Evolutionary conservation across 768 basidiomycete genomes (phyloP).

Genomic region (Mycena rebaudengoi): DNA sequence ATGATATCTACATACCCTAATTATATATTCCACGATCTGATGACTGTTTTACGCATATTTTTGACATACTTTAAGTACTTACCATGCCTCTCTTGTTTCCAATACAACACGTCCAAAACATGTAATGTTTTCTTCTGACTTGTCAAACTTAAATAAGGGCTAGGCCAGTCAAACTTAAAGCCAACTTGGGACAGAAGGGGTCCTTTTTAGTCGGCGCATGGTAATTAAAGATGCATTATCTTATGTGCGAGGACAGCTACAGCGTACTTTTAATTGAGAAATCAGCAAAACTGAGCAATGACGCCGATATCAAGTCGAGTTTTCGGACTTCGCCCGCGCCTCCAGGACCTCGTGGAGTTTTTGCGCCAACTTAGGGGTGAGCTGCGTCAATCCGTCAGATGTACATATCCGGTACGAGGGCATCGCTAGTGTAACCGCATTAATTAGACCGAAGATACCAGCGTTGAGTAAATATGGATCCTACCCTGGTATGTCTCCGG

Average conservation of each 20-base stretch:
- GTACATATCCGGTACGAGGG: conserved; percentile 86
- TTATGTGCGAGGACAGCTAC: no score
- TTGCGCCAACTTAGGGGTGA: conserved; percentile 71
- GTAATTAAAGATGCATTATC: no score
- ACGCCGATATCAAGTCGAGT: background rate
- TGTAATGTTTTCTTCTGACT: conserved; percentile 9
- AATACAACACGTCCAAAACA: conserved; percentile 10
- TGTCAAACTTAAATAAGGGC: no score
- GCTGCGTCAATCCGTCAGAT: conserved; percentile 70
- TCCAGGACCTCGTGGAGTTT: conserved; percentile 53
- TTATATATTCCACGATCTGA: background rate
- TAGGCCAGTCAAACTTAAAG: no score
- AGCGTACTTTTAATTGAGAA: no score
- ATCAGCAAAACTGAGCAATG: no score
- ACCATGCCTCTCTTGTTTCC: background rate
- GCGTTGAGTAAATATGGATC: background rate
- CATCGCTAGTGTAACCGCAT: no score
- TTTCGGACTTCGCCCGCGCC: conserved; percentile 41
- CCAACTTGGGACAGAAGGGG: no score
- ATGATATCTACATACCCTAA: background rate
- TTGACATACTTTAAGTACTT: background rate
- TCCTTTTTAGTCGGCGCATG: no score
- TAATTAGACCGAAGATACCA: no score
- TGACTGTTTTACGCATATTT: background rate
- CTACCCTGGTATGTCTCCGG: conserved; percentile 71